Percentiles rank a stretch among this genome's conserved stretches.
phyloP scores from a whole-genome alignment of 1,284 basidiomycete genomes.

The Chondrostereum purpureum region DNA sequence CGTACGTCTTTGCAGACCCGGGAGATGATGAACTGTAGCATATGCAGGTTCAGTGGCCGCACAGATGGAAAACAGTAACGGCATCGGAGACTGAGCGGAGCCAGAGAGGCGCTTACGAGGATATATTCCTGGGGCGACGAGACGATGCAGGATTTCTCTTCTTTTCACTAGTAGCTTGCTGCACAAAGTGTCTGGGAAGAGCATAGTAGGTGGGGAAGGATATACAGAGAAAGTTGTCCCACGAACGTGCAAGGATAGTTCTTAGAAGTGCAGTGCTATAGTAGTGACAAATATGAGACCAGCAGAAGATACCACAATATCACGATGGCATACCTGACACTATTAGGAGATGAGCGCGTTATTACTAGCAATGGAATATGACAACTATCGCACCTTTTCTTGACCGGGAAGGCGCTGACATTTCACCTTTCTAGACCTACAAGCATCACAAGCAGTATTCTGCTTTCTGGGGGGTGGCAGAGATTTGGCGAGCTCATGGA shows the following conservation, averaged over 20 bases:
- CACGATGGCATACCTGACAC: slow-evolving; percentile 51
- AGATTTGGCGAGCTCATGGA: slow-evolving; percentile 69
- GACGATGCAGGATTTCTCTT: slow-evolving; percentile 53
- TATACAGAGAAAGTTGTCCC: slow-evolving; percentile 15
- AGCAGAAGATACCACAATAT: not conserved
- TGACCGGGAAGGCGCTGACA: slow-evolving; percentile 72
- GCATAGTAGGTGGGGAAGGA: slow-evolving; percentile 15
- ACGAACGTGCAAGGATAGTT: slow-evolving; percentile 80
- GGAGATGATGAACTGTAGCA: slow-evolving; percentile 18
- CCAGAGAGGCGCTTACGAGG: slow-evolving; percentile 15
- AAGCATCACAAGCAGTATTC: slow-evolving; percentile 88
- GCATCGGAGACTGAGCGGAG: not conserved
- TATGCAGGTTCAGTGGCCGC: slow-evolving; percentile 15
- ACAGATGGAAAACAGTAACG: slow-evolving; percentile 3
- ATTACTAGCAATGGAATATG: slow-evolving; percentile 14
- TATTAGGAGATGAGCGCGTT: slow-evolving; percentile 22
- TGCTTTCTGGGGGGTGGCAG: slow-evolving; percentile 76
- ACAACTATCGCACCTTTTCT: slow-evolving; percentile 53
- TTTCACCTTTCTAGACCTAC: slow-evolving; percentile 79
- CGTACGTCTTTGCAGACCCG: not conserved
- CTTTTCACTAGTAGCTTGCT: slow-evolving; percentile 77
- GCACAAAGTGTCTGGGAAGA: slow-evolving; percentile 58
- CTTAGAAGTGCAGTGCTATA: slow-evolving; percentile 72
- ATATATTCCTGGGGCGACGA: slow-evolving; percentile 57
- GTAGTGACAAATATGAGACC: slow-evolving; percentile 12